A percentile compares a stretch with the other conserved stretches of the same genome.
These are phyloP conservation scores for Pyrenula aspistea DNA, from an alignment of 495 filamentous ascomycete species.

Conservation along the genomic window DNA sequence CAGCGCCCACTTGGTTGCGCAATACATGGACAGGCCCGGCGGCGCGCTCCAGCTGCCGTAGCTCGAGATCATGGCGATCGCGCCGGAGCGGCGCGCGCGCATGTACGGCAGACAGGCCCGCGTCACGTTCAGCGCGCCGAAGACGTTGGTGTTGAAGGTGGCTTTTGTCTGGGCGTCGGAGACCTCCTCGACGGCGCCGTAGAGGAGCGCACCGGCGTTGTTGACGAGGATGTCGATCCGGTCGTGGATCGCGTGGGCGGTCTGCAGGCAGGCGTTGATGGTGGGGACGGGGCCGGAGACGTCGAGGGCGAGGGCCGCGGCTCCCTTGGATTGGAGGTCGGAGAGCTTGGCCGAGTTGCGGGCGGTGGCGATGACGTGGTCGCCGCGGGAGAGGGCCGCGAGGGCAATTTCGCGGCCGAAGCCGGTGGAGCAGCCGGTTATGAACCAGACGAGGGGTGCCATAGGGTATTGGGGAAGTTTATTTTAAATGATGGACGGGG, in stretches of 20 bases:
- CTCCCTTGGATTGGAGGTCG: slow-evolving; percentile 24
- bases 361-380: slow-evolving; percentile 32
- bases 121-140: slow-evolving; percentile 29
- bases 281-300: slow-evolving; percentile 8
- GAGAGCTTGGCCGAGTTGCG: slow-evolving; percentile 13
- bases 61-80: slow-evolving; percentile 25
- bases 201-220: slow-evolving; percentile 31
- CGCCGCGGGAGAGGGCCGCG: slow-evolving; percentile 20
- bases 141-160: slow-evolving; percentile 23
- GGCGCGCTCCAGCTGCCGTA: slow-evolving; percentile 8
- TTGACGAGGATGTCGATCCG: slow-evolving; percentile 38
- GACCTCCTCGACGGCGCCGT: slow-evolving; percentile 31
- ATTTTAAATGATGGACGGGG: too few species aligned
- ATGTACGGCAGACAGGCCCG: slow-evolving; percentile 32
- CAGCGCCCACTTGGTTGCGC: slow-evolving; percentile 23
- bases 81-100: slow-evolving; percentile 25
- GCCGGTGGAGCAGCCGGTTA: slow-evolving; percentile 32
- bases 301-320: slow-evolving; percentile 25
- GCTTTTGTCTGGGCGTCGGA: slow-evolving; percentile 10
- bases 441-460: slow-evolving; percentile 24
- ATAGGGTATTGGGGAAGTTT: too few species aligned
- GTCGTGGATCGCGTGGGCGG: slow-evolving; percentile 21
- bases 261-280: slow-evolving; percentile 17
- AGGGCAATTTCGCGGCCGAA: slow-evolving; percentile 24
- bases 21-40: slow-evolving; percentile 22